phyloP scores from a whole-genome alignment of 148 eudicot genomes.

The Silene uniflora region DNA sequence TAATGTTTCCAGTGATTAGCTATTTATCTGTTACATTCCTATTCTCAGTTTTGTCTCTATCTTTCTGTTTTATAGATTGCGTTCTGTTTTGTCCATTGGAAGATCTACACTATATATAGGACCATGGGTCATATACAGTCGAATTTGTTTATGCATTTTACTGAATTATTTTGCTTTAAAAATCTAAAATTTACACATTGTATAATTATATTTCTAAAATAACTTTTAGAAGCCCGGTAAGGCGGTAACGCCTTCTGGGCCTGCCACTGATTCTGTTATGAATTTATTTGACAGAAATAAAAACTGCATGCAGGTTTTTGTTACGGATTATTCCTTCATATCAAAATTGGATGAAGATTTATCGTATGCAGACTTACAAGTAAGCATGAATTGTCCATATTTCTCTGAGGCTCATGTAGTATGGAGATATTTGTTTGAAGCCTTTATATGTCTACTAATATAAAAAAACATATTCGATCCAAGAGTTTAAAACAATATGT shows the following conservation, averaged over 20 bases:
- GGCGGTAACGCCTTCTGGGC: not conserved
- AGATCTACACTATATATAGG: no score
- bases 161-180: no score
- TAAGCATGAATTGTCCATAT: slow-evolving; percentile 20
- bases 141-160: no score
- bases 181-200: no score
- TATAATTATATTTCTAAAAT: no score
- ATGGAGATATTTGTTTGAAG: not conserved
- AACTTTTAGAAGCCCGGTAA: no score
- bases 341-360: slow-evolving; percentile 54
- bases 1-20: not conserved
- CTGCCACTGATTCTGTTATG: not conserved
- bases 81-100: not conserved
- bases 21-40: not conserved
- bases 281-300: slow-evolving; percentile 1
- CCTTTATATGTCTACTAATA: not conserved
- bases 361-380: slow-evolving; percentile 71
- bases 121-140: no score
- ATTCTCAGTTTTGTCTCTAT: no score
- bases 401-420: not conserved
- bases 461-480: not conserved
- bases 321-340: slow-evolving; percentile 77
- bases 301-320: slow-evolving; percentile 60
- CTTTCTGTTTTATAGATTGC: not conserved
- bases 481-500: not conserved